Percentiles rank a stretch among this genome's conserved stretches.
Conservation (phyloP, 768 basidiomycete genomes). For the Panellus pusillus region DNA sequence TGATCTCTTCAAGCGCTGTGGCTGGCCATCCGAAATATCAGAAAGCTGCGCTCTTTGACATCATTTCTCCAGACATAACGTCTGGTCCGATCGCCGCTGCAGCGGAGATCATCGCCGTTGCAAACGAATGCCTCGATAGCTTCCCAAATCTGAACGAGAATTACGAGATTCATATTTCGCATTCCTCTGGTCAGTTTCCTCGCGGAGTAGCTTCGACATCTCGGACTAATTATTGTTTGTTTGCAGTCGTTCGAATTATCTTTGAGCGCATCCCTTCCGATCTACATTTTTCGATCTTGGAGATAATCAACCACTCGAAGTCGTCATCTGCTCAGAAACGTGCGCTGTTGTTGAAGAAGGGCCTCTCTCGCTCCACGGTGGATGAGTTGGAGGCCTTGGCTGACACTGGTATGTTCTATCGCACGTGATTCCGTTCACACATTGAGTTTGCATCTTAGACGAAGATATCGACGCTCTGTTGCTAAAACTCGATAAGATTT, state of each 20-base stretch:
- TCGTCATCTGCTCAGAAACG: constrained; percentile 69
- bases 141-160: constrained; percentile 69
- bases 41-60: constrained; percentile 81
- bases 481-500: constrained; percentile 57
- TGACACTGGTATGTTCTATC: constrained; percentile 50
- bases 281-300: constrained; percentile 55
- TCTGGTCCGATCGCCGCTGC: constrained; percentile 66
- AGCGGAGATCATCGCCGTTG: constrained; percentile 72
- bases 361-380: constrained; percentile 60
- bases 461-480: constrained; percentile 62
- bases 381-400: constrained; percentile 76
- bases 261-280: constrained; percentile 62
- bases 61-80: constrained; percentile 72
- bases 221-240: background rate
- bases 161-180: constrained; percentile 79
- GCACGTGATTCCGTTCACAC: background rate
- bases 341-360: constrained; percentile 65
- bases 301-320: constrained; percentile 67
- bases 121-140: constrained; percentile 62
- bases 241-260: constrained; percentile 64
- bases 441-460: constrained; percentile 36
- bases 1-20: constrained; percentile 44
- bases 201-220: background rate
- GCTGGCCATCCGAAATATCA: constrained; percentile 72
- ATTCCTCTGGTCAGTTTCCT: constrained; percentile 61